Base-by-base conservation (phyloP, 163 green algal species). In the Chlorella variabilis region DNA sequence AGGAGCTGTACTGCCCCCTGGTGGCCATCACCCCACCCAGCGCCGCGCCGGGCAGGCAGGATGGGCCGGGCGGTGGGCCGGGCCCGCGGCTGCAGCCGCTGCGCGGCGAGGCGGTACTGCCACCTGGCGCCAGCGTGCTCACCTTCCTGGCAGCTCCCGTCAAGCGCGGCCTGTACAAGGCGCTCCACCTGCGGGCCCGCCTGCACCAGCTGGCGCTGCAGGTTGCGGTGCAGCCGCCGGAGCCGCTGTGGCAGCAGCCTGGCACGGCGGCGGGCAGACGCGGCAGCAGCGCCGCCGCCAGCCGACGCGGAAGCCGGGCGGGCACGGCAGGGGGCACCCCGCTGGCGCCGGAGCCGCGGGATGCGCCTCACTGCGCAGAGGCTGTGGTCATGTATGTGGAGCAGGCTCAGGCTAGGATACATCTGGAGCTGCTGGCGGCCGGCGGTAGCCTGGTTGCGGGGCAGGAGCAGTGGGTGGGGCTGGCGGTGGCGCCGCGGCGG, bases 161-260 rank as follows among this genome's bases (percentile, higher is more conserved):
- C 31, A 87, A 90, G 83, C 78, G 58, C 8, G 87, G 87, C 18
- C 63, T 91, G 48, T 91, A 91, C 75, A 73, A 58, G 6, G 65
- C 86, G 5, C 39, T 61, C 18, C 61, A 48, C 58, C n/a, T 77
- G 34, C 51, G 31, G 18, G 54, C 65, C 9, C 6, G 23, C 25
- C 71, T 75, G 69, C 36, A 65, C 31, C 41, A 45, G 76, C 45
- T 77, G 69, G 39, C 48, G 9, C 29, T 87, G 18, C n/a, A 61
- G 54, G 54, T 77, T 23, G 39, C 38, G 3, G 66, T 83, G 45
- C 17, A 23, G 33, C 34, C 31, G 18, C 75, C 75, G 3, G 20
- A 63, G 58, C 75, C 39, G 39, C 29, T 71, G 17, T 71, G 75
- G 58, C 75, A 41, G 56, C 73, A 71, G 73, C 73, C 38, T 34